Conservation (phyloP, 169 alveolate species). For the Theileria equi region DNA sequence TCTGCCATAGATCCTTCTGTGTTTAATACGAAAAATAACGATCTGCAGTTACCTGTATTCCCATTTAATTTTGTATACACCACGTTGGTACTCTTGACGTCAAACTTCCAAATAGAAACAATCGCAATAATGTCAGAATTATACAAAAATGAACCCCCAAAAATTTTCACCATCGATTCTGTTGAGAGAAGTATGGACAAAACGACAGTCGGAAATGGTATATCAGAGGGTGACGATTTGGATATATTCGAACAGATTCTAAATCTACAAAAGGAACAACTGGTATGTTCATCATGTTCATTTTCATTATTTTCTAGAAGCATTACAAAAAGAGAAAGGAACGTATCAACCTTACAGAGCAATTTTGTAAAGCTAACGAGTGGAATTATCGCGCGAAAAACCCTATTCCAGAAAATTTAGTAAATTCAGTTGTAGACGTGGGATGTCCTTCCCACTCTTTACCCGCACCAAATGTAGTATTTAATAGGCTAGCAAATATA, state of each 20-base stretch:
- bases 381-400: constrained; percentile 22
- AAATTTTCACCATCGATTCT: no score
- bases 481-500: constrained; percentile 18
- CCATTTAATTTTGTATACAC: constrained; percentile 2
- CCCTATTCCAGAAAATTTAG: constrained; percentile 33
- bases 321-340: constrained; percentile 30
- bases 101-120: constrained; percentile 43
- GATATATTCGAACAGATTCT: not conserved
- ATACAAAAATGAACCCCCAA: not conserved
- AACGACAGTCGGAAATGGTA: no score
- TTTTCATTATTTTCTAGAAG: no score
- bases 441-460: constrained; percentile 54
- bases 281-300: no score
- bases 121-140: constrained; percentile 11
- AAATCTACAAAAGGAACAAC: not conserved
- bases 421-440: constrained; percentile 20
- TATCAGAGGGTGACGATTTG: no score
- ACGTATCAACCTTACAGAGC: constrained; percentile 16
- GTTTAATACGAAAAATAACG: not conserved
- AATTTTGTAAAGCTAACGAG: constrained; percentile 29
- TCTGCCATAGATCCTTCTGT: not conserved
- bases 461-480: constrained; percentile 52
- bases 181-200: no score
- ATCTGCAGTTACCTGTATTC: not conserved
- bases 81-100: constrained; percentile 29